Evolutionary conservation across 1,284 basidiomycete species (phyloP).

Genomic region (Hemileia vastatrix): DNA sequence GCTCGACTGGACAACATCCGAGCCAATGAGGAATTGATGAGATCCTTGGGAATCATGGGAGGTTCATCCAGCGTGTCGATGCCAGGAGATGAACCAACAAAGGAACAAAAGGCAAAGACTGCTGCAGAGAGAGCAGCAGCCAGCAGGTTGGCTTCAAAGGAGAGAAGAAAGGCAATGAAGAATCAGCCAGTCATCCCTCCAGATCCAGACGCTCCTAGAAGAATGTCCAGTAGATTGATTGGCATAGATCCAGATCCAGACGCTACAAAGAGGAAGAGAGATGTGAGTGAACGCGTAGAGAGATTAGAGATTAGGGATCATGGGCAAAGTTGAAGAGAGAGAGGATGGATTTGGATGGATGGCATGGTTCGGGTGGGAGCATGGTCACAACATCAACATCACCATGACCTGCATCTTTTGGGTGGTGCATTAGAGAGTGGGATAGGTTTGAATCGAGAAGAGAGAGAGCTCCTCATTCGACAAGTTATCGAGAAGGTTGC

Average conservation of each 20-base stretch:
- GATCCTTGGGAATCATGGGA: slow-evolving; percentile 34
- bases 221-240: neutral
- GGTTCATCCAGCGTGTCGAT: slow-evolving; percentile 28
- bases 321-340: no score
- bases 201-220: neutral
- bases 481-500: no score
- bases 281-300: neutral
- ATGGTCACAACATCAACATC: no score
- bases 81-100: slow-evolving; percentile 7
- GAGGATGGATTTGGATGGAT: no score
- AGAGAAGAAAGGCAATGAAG: neutral
- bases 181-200: neutral
- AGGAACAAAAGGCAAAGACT: neutral
- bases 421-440: no score
- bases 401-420: no score
- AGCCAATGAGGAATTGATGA: slow-evolving; percentile 38
- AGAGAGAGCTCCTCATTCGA: no score
- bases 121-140: neutral
- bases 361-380: no score
- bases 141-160: neutral
- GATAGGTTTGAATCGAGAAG: no score
- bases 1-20: slow-evolving; percentile 38
- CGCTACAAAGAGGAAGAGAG: neutral
- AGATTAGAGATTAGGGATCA: neutral
- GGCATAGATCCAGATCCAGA: neutral